Evolutionary conservation across 163 green algal genomes (phyloP), one percentile per base, ranked within the genome.

Genomic region (Scenedesmus sp.): DNA sequence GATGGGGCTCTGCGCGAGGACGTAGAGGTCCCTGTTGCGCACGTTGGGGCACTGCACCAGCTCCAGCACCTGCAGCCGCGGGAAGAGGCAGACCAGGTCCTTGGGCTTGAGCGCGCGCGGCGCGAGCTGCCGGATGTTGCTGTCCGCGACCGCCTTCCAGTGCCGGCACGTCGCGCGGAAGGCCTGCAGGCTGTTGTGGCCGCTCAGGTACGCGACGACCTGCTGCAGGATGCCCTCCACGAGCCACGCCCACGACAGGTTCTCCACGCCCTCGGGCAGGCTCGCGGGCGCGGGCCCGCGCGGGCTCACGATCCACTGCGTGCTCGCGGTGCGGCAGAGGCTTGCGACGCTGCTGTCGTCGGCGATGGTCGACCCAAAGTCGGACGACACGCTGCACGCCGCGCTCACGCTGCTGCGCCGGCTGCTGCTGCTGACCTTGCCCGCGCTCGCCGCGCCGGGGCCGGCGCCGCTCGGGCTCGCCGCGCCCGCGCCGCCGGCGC

Each of bases 1-100:
- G 1, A 82, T 33, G 0, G 48, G 39, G 4, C 17, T 53, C 51
- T 82, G 36, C 39, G 75, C 75, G 17, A 93, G 80, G 18, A 90
- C 75, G 10, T 80, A 70, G 50, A 93, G 79, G 76, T 92, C 87
- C 22, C 86, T 69, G 75, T 93, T 93, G 57, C 89, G 83, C 56
- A 93, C 77, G 60, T 89, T 88, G 53, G 75, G 74, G 75, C 75
- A 82, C 51, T 70, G 50, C 75, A 70, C 63, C 15, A 82, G 64
- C 75, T 82, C 63, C 26, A 82, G 75, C 18, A 70, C 63, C 45
- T 81, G 50, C 45, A 91, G 73, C 50, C 76, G 72, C 4, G 78
- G 78, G 76, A 91, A 91, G 33, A 86, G 82, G 28, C 48, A 58
- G 6, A 80, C 78, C 15, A 91, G 18, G n/a, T 66, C 36, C 57